Conservation (phyloP, 1,139 yeast species). For the Pneumocystis sp. region DNA sequence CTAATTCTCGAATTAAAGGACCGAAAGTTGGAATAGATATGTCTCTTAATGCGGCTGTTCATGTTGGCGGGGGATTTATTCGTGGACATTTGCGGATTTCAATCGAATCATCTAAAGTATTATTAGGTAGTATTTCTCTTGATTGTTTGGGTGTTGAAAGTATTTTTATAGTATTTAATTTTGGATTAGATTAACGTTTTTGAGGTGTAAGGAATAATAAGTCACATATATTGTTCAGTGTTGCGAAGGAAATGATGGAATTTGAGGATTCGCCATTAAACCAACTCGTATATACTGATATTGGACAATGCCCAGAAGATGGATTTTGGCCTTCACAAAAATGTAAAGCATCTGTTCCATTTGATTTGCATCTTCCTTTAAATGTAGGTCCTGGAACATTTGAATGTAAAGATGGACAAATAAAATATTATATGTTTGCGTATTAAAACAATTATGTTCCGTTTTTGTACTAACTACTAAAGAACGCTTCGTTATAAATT, state of each 20-base stretch:
- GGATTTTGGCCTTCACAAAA: constrained; percentile 1
- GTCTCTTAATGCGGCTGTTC: neutral
- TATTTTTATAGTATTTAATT: neutral
- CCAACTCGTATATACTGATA: neutral
- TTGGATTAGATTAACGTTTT: neutral
- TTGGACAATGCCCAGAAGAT: neutral
- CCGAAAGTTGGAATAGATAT: neutral
- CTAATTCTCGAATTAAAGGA: neutral
- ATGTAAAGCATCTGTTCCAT: constrained; percentile 2
- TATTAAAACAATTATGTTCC: neutral
- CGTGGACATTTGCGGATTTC: neutral
- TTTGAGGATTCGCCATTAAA: neutral
- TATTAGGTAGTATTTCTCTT: neutral
- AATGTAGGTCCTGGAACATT: constrained; percentile 11
- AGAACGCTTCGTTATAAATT: constrained; percentile 5
- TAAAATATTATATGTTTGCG: constrained; percentile 4
- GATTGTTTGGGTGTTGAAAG: constrained; percentile 1
- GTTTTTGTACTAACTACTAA: neutral
- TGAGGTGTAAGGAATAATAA: neutral
- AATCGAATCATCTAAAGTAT: neutral
- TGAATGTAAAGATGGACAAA: constrained; percentile 7
- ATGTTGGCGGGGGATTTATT: neutral
- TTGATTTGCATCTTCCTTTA: constrained; percentile 10
- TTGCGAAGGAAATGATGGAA: neutral
- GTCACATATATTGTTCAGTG: neutral